Evolutionary conservation across 1,284 basidiomycete species (phyloP), one percentile per base, ranked within the genome.

Genomic region (Entoloma clypeatum): DNA sequence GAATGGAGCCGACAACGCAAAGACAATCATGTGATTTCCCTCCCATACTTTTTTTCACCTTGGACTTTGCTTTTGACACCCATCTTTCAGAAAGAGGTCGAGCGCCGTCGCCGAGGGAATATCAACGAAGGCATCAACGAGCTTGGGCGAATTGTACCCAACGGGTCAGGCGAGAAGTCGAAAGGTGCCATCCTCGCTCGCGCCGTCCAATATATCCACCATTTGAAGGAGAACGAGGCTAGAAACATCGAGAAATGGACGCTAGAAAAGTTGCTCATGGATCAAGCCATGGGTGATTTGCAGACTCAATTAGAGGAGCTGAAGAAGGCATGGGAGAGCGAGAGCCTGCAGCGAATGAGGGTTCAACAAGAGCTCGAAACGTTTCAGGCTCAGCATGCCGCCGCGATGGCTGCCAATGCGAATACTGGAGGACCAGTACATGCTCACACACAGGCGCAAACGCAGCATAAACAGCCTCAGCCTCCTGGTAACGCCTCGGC

Each of bases 121-220:
- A 97, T 98, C 68, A 95, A 95, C 62, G 89, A 94, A 47, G 93
- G 93, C 0, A 96, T 98, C 68, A 92, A 87, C 59, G 87, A 92
- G 58, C 81, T 98, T 17, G 86, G 88, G 1, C 77, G 84, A 6
- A 91, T 94, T 53, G 86, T 96, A 2, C 93, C 93, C 5, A 86
- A 82, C 49, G 86, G 84, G 31, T 83, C 86, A 0, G 87, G 88
- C 36, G 90, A 92, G 62, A 92, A 93, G 55, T 83, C 84, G 40
- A 94, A 94, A 58, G 88, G 89, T 22, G 88, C 88, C 6, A 88
- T 93, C 52, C 80, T 94, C 24, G 73, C 78, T 4, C 85, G 86
- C 17, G 88, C 90, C 3, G 90, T 90, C 33, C 79, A 88, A 53
- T 93, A 94, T 62, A 92, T 94, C 57, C 85, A 90, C 57, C 83